Evolutionary conservation across 768 basidiomycete species (phyloP), one percentile per base, ranked within the genome.

Genomic region (Calocybe indica): DNA sequence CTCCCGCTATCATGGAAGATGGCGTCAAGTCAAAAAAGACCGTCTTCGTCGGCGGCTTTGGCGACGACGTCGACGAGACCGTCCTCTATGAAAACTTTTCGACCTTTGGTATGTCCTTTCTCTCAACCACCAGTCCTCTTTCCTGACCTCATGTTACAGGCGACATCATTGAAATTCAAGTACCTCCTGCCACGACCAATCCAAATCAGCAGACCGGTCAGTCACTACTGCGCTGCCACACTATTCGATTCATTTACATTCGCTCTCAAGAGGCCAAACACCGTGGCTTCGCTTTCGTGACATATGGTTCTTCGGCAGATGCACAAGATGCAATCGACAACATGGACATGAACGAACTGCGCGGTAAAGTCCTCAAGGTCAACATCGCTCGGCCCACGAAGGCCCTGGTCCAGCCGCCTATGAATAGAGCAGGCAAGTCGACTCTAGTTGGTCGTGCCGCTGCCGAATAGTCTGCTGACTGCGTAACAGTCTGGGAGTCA

Each of bases 251-350:
- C 47, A 45, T 42, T 40, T 30, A 46, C 45, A 44, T 37, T 47
- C 39, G 28, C n/a, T 46, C n/a, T 39, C 15, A 42, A 87, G 87
- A 86, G 52, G 66, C 68, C n/a, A 91, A 88, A 68, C 90, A 92
- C 63, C 83, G 92, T 39, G 95, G 94, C 7, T 97, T 93, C 68
- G 95, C 85, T 7, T 97, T 97, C 61, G 80, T 97, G 41, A 93
- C 92, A 1, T 98, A 80, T 62, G 68, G 82, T 8, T 85, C 84
- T 6, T 62, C 87, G 7, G 76, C 78, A 15, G 92, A 95, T 65
- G 93, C 95, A 5, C 87, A 90, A 60, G 94, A 97, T 62, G 95
- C 95, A 29, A 95, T 97, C 51, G 95, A 98, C 73, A 98, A 98
- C 69, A 97, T 93, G 90, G 93, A 98, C 66, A 71, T 94, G 66